Conservation (phyloP, 139 green algal species). For the Marvania coccoides region DNA sequence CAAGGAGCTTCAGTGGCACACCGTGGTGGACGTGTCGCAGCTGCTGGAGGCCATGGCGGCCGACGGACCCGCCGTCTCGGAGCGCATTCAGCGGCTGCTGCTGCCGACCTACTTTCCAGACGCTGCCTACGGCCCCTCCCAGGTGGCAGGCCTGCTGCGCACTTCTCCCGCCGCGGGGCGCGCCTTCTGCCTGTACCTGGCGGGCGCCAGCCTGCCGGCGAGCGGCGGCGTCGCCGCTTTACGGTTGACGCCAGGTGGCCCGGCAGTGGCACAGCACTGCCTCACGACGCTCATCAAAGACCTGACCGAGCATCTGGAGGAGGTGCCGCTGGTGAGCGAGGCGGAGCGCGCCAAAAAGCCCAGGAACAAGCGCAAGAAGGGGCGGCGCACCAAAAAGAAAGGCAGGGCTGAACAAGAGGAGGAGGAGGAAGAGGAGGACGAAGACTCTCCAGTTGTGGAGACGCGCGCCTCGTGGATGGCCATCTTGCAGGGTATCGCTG, state of each 20-base stretch:
- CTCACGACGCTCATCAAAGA: background rate
- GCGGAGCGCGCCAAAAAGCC: background rate
- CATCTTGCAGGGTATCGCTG: constrained; percentile 41
- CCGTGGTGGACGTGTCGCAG: constrained; percentile 47
- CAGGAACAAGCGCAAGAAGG: constrained; percentile 23
- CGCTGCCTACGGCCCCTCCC: constrained; percentile 35
- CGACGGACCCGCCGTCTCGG: constrained; percentile 19
- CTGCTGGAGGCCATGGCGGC: constrained; percentile 48
- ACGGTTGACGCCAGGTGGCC: background rate
- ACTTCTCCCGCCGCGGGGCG: constrained; percentile 24
- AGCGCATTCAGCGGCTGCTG: constrained; percentile 48
- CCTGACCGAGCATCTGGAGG: background rate
- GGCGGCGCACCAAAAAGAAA: background rate
- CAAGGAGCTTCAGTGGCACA: constrained; percentile 47
- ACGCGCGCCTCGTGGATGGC: constrained; percentile 39
- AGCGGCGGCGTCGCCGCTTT: background rate
- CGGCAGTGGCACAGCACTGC: background rate
- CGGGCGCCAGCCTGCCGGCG: constrained; percentile 5
- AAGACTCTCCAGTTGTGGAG: constrained; percentile 15
- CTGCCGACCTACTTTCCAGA: constrained; percentile 59
- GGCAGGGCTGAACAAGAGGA: background rate
- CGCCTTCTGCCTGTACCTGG: constrained; percentile 50
- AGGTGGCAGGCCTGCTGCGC: background rate
- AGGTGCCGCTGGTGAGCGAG: background rate
- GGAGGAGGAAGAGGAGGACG: constrained; percentile 10